phyloP scores from a whole-genome alignment of 2,329 filamentous ascomycete species.

The Fusarium agapanthi region DNA sequence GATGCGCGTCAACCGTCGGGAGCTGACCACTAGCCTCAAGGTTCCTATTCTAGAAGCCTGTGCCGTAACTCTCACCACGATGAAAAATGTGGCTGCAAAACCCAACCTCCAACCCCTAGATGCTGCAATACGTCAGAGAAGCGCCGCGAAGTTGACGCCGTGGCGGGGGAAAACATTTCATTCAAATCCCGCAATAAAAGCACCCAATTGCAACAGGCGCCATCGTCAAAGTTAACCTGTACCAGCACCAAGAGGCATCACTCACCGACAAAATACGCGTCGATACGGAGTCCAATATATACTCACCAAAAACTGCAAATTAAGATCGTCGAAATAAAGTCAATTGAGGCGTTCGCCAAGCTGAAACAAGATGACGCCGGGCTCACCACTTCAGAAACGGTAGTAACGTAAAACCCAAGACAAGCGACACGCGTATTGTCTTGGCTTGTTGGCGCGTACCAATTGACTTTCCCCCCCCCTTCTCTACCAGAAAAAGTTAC shows the following conservation, averaged over 20 bases:
- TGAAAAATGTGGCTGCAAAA: not conserved
- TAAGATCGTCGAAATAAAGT: not conserved
- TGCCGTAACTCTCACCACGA: not conserved
- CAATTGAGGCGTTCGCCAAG: not conserved
- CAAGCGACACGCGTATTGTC: constrained; percentile 14
- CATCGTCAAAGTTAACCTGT: no score
- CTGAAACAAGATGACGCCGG: constrained; percentile 12
- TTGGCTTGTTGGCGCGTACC: constrained; percentile 1
- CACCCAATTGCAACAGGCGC: not conserved
- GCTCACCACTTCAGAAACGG: not conserved
- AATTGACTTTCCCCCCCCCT: not conserved
- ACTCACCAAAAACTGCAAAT: not conserved
- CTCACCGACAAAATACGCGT: not conserved
- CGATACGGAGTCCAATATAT: not conserved
- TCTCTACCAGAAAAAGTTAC: not conserved
- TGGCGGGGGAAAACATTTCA: not conserved
- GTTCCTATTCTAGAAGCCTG: not conserved
- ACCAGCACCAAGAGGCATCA: not conserved
- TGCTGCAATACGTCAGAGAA: not conserved
- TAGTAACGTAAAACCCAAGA: constrained; percentile 10
- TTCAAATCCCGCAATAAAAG: not conserved
- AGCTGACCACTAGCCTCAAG: not conserved
- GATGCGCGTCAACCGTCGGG: not conserved
- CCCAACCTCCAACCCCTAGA: not conserved
- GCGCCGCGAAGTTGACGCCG: not conserved